Evolutionary conservation across 495 filamentous ascomycete genomes (phyloP).

Genomic region (Annulohypoxylon bovei): DNA sequence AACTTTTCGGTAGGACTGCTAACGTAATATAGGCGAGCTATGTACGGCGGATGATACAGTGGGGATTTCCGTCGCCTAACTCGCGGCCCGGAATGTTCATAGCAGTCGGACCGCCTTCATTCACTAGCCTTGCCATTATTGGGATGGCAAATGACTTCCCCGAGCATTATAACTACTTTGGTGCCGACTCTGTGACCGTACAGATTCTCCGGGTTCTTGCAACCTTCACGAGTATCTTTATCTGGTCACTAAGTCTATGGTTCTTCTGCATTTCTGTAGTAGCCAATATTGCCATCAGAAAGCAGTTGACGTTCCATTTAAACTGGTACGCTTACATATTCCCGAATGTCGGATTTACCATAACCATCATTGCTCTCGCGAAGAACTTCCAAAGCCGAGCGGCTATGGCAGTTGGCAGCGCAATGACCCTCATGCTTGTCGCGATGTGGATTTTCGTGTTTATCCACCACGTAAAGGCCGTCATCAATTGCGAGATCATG

Average conservation of each 20-base stretch:
- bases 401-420: constrained; percentile 58
- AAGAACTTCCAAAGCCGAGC: constrained; percentile 52
- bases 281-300: constrained; percentile 61
- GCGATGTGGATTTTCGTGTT: constrained; percentile 68
- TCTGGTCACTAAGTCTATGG: constrained; percentile 78
- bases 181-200: constrained; percentile 33
- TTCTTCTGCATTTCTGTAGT: constrained; percentile 71
- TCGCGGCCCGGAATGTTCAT: constrained; percentile 76
- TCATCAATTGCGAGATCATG: constrained; percentile 64
- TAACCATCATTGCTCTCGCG: constrained; percentile 60
- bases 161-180: constrained; percentile 39
- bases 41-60: constrained; percentile 67
- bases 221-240: constrained; percentile 63
- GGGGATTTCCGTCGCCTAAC: constrained; percentile 59
- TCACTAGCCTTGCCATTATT: constrained; percentile 76
- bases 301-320: constrained; percentile 63
- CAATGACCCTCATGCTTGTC: constrained; percentile 65
- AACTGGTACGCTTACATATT: constrained; percentile 69
- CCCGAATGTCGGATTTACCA: constrained; percentile 66
- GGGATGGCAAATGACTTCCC: constrained; percentile 64
- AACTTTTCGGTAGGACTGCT: background rate
- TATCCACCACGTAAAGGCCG: constrained; percentile 62
- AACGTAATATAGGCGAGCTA: constrained; percentile 55
- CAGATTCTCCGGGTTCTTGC: constrained; percentile 43
- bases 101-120: constrained; percentile 72